Percentiles rank a stretch among this genome's conserved stretches.
Evolutionary conservation across 2,329 filamentous ascomycete species (phyloP).

Genomic region (Fusarium sp.): DNA sequence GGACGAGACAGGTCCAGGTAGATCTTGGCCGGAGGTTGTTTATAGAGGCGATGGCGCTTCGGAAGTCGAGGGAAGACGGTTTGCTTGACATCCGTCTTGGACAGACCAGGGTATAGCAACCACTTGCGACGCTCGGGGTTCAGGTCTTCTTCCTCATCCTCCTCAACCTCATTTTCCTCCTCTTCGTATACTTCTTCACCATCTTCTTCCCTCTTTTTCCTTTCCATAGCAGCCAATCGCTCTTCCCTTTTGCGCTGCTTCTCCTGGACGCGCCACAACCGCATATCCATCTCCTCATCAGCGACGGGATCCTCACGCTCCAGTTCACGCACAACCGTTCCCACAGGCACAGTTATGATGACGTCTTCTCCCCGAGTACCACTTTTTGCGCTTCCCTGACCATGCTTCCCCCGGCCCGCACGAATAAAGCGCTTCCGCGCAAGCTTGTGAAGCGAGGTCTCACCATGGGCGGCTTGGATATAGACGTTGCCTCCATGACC

Average conservation of each 20-base stretch:
- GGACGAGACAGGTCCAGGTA: constrained; percentile 79
- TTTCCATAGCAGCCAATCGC: constrained; percentile 51
- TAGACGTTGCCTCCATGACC: constrained; percentile 93
- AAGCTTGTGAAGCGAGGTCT: constrained; percentile 94
- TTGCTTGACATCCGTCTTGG: constrained; percentile 73
- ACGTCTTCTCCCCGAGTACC: constrained; percentile 89
- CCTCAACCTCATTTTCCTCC: constrained; percentile 33
- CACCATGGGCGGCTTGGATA: constrained; percentile 90
- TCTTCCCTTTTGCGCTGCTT: constrained; percentile 50
- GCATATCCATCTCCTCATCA: constrained; percentile 65
- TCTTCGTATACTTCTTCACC: constrained; percentile 30
- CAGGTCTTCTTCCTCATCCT: constrained; percentile 54
- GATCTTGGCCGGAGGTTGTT: constrained; percentile 80
- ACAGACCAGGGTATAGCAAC: constrained; percentile 85
- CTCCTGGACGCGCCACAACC: constrained; percentile 48
- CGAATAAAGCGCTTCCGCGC: constrained; percentile 80
- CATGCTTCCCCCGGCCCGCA: constrained; percentile 81
- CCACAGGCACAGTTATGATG: constrained; percentile 90
- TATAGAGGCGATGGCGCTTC: constrained; percentile 64
- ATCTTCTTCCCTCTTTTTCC: constrained; percentile 37
- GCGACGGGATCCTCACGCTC: constrained; percentile 80
- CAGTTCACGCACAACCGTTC: constrained; percentile 89
- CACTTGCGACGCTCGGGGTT: constrained; percentile 76
- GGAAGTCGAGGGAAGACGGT: constrained; percentile 65
- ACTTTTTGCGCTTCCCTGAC: constrained; percentile 78